Conservation (phyloP, 495 filamentous ascomycete genomes). For the Aspergillus heteromorphus region DNA sequence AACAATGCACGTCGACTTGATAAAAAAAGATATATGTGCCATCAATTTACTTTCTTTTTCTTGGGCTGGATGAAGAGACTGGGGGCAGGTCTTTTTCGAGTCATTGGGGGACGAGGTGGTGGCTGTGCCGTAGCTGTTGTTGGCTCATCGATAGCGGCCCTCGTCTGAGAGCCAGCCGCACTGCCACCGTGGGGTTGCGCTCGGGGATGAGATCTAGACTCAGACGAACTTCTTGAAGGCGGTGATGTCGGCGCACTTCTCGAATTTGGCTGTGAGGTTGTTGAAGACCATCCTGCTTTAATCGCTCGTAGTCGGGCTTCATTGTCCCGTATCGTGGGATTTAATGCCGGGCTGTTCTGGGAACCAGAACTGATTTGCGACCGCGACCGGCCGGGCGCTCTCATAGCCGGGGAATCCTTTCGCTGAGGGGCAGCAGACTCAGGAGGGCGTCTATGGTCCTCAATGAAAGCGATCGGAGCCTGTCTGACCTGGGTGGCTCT, state of each 20-base stretch:
- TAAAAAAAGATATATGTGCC: background rate
- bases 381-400: constrained; percentile 20
- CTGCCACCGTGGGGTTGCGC: background rate
- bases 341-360: constrained; percentile 2
- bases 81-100: constrained; percentile 30
- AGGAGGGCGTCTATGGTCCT: constrained; percentile 34
- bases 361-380: background rate
- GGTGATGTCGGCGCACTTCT: background rate
- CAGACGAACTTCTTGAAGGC: background rate
- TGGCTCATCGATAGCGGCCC: background rate
- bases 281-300: constrained; percentile 18
- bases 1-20: background rate
- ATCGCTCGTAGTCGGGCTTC: constrained; percentile 29
- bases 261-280: constrained; percentile 5
- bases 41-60: constrained; percentile 23
- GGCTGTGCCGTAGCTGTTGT: constrained; percentile 9
- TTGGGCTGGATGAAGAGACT: constrained; percentile 40
- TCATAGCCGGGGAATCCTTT: constrained; percentile 7
- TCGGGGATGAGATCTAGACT: background rate
- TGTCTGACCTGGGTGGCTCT: constrained; percentile 31
- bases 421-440: constrained; percentile 12
- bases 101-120: constrained; percentile 15
- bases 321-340: constrained; percentile 22
- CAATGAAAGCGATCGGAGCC: constrained; percentile 39
- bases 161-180: background rate